Base-by-base conservation (phyloP, 129 eudicot genomes). In the Artemisia argyi region DNA sequence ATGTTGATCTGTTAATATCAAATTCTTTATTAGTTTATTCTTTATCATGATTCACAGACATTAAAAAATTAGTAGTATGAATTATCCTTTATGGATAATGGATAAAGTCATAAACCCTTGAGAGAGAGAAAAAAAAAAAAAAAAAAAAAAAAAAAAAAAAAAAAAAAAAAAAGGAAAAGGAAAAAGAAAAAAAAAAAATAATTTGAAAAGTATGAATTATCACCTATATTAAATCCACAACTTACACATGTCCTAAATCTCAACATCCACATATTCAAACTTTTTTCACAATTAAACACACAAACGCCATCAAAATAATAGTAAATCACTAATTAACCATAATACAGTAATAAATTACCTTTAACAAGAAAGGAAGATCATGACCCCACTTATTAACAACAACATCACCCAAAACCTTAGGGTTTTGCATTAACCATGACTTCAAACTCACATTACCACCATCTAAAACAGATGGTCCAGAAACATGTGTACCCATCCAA, bases 401-500 rank as follows among this genome's bases (percentile, higher is more conserved):
- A 87, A 85, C 83, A 72, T 85, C 83, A 22, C 98, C 98, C 48
- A 93, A 80, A 47, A 89, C 95, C 78, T 72, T 32, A 69, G 97
- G 96, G 75, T 90, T 90, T 67, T 61, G 81, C 61, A 66, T 72
- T 77, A 93, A 87, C 96, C 97, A 89, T 8, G 78, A 66, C 83
- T 86, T 90, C 79, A 93, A 77, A 69, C 66, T 87, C 55, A 78
- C 69, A 64, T 59, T 66, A 47, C 9, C 74, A 14, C 5, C 15
- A 39, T 61, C 58, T 7, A 62, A 74, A 78, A 73, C 85, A 5
- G 98, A 94, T 0, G 96, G 92, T 14, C 97, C 97, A 11, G 96
- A 87, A 2, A 85, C 84, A 73, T 94, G 98, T 8, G 98, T 90
- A 2, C 98, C 98, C 84, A 94, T 90, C 98, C 98, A 94, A 10